Conservation (phyloP, 1,139 yeast genomes). For the Pichia sp. region DNA sequence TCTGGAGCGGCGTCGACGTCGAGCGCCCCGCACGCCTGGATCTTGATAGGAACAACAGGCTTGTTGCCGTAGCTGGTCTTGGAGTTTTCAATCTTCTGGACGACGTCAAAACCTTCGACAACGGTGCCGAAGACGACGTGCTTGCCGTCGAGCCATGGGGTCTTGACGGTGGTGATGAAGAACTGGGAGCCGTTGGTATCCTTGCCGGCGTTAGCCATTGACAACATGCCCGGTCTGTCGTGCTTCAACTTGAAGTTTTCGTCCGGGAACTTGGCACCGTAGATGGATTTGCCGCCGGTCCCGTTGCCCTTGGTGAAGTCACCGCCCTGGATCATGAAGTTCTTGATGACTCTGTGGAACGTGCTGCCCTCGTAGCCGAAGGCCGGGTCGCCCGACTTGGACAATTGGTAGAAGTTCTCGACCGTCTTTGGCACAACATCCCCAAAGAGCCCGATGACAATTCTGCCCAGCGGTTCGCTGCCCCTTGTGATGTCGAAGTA, state of each 20-base stretch:
- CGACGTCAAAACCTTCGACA: conserved; percentile 52
- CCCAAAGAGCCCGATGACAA: conserved; percentile 56
- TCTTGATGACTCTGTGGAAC: conserved; percentile 56
- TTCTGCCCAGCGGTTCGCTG: conserved; percentile 56
- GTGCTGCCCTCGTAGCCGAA: conserved; percentile 46
- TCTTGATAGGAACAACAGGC: conserved; percentile 46
- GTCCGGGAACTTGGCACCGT: conserved; percentile 53
- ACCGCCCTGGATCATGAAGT: conserved; percentile 62
- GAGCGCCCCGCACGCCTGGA: conserved; percentile 43
- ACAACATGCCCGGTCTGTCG: conserved; percentile 53
- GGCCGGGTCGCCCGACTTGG: conserved; percentile 54
- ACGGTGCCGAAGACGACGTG: conserved; percentile 64
- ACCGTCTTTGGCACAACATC: conserved; percentile 56
- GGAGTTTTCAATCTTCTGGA: conserved; percentile 47
- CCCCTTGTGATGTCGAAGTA: conserved; percentile 84
- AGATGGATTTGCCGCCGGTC: conserved; percentile 56
- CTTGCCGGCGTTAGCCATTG: conserved; percentile 60
- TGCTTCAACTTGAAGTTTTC: conserved; percentile 55
- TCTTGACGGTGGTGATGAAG: conserved; percentile 54
- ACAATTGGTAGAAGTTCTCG: conserved; percentile 55
- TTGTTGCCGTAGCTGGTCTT: conserved; percentile 49
- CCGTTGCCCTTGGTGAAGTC: conserved; percentile 58
- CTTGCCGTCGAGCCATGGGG: conserved; percentile 51
- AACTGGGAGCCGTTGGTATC: conserved; percentile 61
- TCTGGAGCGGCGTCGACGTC: conserved; percentile 20